Evolutionary conservation across 2,329 filamentous ascomycete species (phyloP).

Genomic region (Graphilbum ipis-grandicollis): DNA sequence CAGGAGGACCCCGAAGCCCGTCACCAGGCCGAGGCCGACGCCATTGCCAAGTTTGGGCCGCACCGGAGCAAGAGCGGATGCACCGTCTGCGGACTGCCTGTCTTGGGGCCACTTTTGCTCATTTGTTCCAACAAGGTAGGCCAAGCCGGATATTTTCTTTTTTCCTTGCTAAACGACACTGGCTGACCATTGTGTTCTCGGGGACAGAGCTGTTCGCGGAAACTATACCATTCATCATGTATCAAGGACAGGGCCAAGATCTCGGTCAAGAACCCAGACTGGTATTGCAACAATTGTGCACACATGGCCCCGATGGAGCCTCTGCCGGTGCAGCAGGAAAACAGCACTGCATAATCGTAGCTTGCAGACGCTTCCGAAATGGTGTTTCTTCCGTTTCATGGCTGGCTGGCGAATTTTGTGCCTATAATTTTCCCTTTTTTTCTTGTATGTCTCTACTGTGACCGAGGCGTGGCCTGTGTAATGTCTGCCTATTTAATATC

Average conservation of each 20-base stretch:
- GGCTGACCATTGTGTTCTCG: neutral
- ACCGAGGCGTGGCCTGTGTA: too few species aligned
- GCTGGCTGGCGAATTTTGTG: too few species aligned
- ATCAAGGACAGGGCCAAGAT: conserved; percentile 19
- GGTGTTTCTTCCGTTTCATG: too few species aligned
- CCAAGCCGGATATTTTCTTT: neutral
- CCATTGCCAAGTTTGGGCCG: conserved; percentile 9
- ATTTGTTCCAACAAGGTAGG: conserved; percentile 31
- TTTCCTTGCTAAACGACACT: neutral
- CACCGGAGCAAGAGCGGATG: conserved; percentile 28
- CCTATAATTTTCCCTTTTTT: neutral
- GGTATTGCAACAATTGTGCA: conserved; percentile 27
- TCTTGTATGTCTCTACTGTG: neutral
- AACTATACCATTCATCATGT: conserved; percentile 32
- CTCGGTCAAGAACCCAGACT: conserved; percentile 13
- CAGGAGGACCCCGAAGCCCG: conserved; percentile 8
- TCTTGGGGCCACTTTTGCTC: conserved; percentile 27
- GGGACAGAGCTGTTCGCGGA: conserved; percentile 21
- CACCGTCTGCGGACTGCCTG: conserved; percentile 27
- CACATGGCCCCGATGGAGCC: conserved; percentile 2
- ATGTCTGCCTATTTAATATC: too few species aligned
- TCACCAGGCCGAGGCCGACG: neutral
- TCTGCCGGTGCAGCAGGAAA: too few species aligned
- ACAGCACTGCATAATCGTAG: too few species aligned
- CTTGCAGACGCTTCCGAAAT: too few species aligned